Evolutionary conservation across 176 grass and related monocot genomes (phyloP), one percentile per base, ranked within the genome.

Genomic region (Triticum turgidum): DNA sequence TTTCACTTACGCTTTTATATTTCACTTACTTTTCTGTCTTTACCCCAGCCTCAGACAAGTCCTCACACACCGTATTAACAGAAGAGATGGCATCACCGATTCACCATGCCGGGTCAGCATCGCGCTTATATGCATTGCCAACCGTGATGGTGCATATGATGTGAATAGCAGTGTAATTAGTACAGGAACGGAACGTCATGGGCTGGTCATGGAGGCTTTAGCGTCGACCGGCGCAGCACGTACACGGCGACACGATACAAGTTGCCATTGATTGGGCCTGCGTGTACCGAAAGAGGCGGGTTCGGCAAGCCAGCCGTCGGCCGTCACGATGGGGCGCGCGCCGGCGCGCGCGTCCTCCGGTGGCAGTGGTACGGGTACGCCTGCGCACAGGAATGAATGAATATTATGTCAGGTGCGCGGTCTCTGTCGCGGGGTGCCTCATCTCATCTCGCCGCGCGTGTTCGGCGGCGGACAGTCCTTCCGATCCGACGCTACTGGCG

Each of bases 371-470:
- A 29, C 32, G 32, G 3, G 32, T 56, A 38, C 37, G 37, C 61
- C 27, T 64, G 72, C 38, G 75, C 69, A 61, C 70, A 51, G 30
- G 44, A 49, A 18, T 7, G 34, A 4, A 51, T 76, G 44, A 51
- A 12, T 11, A 25, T 7, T 11, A 25, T 7, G 34, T 49, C 76
- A 17, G 79, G 15, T 64, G 17, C 0, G 72, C 72, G 30, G 88
- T 78, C 88, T 61, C 71, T 18, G 73, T 90, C 82, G 67, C 63
- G 7, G 5, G 47, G 52, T 73, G 38, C 18, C 38, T 18, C 3
- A 35, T 29, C 9, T 25, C 2, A 10, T 15, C 21, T 62, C 10
- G 20, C 34, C 20, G 33, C 37, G 54, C 30, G 32, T 11, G 34
- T 14, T 76, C 73, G 47, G 65, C 44, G 39, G 79, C 7, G 13